These are phyloP conservation scores for Penicillium canariense DNA, from an alignment of 495 filamentous ascomycete genomes.

Conservation along the genomic window DNA sequence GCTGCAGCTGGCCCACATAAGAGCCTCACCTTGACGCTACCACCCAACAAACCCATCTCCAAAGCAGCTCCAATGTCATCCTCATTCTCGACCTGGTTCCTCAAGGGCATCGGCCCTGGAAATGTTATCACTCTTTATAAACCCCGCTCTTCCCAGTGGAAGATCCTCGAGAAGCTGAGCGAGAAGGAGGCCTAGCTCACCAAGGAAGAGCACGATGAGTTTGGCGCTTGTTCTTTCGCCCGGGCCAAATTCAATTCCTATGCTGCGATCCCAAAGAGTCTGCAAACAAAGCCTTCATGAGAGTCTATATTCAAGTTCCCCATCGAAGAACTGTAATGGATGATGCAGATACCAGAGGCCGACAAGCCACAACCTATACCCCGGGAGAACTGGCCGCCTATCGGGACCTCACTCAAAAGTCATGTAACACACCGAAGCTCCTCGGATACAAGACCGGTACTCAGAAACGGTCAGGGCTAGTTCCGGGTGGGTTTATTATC, in stretches of 20 bases:
- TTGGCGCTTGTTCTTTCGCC: background rate
- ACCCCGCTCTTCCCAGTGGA: background rate
- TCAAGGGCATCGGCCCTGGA: background rate
- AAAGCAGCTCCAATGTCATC: background rate
- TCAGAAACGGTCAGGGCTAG: background rate
- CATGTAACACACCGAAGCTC: background rate
- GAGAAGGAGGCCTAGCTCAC: background rate
- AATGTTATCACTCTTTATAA: background rate
- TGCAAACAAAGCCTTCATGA: constrained; percentile 1
- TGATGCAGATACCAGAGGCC: background rate
- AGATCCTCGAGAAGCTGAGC: background rate
- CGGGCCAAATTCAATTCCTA: background rate
- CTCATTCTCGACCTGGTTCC: background rate
- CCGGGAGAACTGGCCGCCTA: background rate
- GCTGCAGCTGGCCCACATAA: no score
- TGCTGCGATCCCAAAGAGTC: background rate
- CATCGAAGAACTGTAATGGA: background rate
- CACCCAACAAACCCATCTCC: background rate
- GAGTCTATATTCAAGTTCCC: constrained; percentile 5
- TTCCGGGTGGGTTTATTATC: background rate
- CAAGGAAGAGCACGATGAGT: background rate
- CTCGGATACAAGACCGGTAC: background rate
- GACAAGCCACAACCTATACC: background rate
- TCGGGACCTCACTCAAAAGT: background rate
- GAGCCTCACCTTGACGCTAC: no score